Base-by-base conservation (phyloP, 2,329 filamentous ascomycete species). In the Ceratocystis variospora region DNA sequence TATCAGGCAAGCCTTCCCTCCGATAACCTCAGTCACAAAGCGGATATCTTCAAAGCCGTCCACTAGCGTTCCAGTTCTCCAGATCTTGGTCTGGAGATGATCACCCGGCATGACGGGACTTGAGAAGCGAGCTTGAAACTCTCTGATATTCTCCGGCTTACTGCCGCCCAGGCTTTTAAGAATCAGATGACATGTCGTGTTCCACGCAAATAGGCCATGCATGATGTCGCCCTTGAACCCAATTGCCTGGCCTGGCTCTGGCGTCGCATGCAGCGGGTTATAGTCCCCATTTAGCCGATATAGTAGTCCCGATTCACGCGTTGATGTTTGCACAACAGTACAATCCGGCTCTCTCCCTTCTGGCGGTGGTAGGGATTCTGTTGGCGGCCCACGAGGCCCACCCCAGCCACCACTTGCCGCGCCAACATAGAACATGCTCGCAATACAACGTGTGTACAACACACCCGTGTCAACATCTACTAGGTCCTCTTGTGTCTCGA, bases 281-380 rank as follows among this genome's bases (percentile, higher is more conserved):
- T 96, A 96, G 78, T 96, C 92, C 70, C 91, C 91, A 72, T 96
- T 96, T 63, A 96, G 82, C 69, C 90, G 83, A 76, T 94, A 94
- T 66, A 94, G 79, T 69, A 88, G 82, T 7, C 89, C 84, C 3
- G 89, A 89, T 77, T 92, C 85, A 64, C 78, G 73, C 31, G 79
- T 88, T 3, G 88, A 90, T 76, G 90, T 86, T 71, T 87, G 82
- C 71, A 83, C 82, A 70, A 88, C 83, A 5, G 85, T 81, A 55
- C 79, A 83, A 76, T 95, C 90, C 17, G 91, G 88, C 63, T 79
- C 77, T 76, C 85, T 84, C 69, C 81, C 86, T 73, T 87, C 78
- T 6, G 90, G 90, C 5, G 90, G 87, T 5, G 89, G 87, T 78
- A 84, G 96, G 77, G 84, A 91, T 70, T 86, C 79, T 0, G 87